phyloP scores from a whole-genome alignment of 768 basidiomycete species.

The Phlebiopsis flavidoalba region DNA sequence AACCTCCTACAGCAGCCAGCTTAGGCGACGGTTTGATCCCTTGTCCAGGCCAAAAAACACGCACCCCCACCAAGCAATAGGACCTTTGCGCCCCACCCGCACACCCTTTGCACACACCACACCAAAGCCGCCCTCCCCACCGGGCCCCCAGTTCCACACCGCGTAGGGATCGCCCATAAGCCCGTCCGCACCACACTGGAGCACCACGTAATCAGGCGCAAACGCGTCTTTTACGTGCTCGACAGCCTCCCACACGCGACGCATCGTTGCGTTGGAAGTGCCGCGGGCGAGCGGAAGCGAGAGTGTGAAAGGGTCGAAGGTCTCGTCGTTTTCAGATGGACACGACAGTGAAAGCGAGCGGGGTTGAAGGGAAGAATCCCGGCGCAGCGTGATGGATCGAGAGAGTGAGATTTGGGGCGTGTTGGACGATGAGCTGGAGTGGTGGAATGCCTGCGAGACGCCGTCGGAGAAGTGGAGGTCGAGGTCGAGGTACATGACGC shows the following conservation, averaged over 20 bases:
- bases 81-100: slow-evolving; percentile 56
- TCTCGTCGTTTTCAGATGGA: slow-evolving; percentile 19
- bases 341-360: slow-evolving; percentile 43
- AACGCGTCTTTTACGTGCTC: slow-evolving; percentile 57
- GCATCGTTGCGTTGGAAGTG: slow-evolving; percentile 59
- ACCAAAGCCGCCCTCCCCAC: slow-evolving; percentile 53
- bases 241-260: slow-evolving; percentile 58
- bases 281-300: slow-evolving; percentile 76
- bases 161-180: slow-evolving; percentile 80
- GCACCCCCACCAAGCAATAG: slow-evolving; percentile 75
- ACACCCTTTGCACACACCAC: slow-evolving; percentile 54
- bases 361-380: slow-evolving; percentile 77
- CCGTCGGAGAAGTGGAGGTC: slow-evolving; percentile 92
- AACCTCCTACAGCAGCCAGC: slow-evolving; percentile 53
- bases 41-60: slow-evolving; percentile 8
- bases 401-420: slow-evolving; percentile 46
- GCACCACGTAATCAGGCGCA: slow-evolving; percentile 68
- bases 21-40: too few species aligned
- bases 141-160: slow-evolving; percentile 68
- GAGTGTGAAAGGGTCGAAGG: slow-evolving; percentile 63
- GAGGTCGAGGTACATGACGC: slow-evolving; percentile 88
- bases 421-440: slow-evolving; percentile 27
- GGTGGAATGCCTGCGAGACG: slow-evolving; percentile 72
- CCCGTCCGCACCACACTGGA: slow-evolving; percentile 88
- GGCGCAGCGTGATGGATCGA: slow-evolving; percentile 81